A percentile compares a stretch with the other conserved stretches of the same genome.
Evolutionary conservation across 345 rosid genomes (phyloP).

Genomic region (Citrus glauca): DNA sequence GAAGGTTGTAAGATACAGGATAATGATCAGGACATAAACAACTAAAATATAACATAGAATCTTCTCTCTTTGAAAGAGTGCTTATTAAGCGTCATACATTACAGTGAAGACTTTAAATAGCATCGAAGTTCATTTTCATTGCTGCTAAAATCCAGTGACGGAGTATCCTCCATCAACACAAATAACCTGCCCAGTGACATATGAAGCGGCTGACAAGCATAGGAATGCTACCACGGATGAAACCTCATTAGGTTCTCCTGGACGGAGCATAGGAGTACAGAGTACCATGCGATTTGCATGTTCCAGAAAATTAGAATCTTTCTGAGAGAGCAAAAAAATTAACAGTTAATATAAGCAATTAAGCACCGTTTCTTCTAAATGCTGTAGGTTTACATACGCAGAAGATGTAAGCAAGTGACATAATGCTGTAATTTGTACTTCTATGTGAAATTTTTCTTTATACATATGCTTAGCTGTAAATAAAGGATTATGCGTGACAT

Average conservation of each 20-base stretch:
- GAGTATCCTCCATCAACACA: constrained; percentile 21
- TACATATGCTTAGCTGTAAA: too few relatives aligned
- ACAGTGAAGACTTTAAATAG: not conserved
- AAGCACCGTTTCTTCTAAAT: too few relatives aligned
- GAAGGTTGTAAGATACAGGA: not conserved
- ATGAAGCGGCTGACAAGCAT: constrained; percentile 49
- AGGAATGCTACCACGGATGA: constrained; percentile 37
- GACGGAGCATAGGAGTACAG: constrained; percentile 27
- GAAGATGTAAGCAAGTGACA: not conserved
- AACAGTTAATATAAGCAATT: not conserved
- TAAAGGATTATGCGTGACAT: too few relatives aligned
- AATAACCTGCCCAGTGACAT: constrained; percentile 44
- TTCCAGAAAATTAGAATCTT: not conserved
- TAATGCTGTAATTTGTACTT: too few relatives aligned
- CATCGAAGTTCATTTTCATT: not conserved
- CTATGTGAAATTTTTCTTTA: too few relatives aligned
- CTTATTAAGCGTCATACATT: not conserved
- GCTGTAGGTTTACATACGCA: too few relatives aligned
- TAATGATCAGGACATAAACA: not conserved
- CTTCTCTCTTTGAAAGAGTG: not conserved
- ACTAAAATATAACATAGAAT: not conserved
- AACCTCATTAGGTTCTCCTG: not conserved
- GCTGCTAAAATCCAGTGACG: not conserved
- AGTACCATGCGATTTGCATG: not conserved
- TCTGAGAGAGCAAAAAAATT: not conserved